A percentile compares a stretch with the other conserved stretches of the same genome.
Evolutionary conservation across 192 early-diverging fungal species (phyloP).

Genomic region (Backusella circina): DNA sequence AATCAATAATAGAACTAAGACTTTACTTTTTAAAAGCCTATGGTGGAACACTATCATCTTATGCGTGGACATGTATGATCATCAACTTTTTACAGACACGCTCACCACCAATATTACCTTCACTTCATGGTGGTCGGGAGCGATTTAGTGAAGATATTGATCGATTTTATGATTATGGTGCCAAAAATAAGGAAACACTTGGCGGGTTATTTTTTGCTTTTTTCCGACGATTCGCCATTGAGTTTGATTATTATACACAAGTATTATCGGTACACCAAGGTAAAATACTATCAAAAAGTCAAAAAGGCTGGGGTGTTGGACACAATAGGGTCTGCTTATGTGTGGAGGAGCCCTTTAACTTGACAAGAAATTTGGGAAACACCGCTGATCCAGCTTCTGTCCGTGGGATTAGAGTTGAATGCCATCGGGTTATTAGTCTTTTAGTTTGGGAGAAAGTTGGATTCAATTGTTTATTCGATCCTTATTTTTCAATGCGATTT

Average conservation of each 20-base stretch:
- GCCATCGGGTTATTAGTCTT: conserved; percentile 59
- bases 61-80: conserved; percentile 91
- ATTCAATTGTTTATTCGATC: not conserved
- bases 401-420: conserved; percentile 75
- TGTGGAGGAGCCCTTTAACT: conserved; percentile 91
- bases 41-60: conserved; percentile 91
- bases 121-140: conserved; percentile 72
- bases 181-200: conserved; percentile 68
- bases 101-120: conserved; percentile 85
- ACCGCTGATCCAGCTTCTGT: conserved; percentile 77
- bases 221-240: conserved; percentile 75
- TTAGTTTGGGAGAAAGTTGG: not conserved
- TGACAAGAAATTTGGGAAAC: conserved; percentile 85
- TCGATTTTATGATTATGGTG: conserved; percentile 60
- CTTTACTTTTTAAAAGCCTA: conserved; percentile 50
- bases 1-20: not conserved
- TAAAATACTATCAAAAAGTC: conserved; percentile 67
- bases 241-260: conserved; percentile 77
- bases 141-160: conserved; percentile 73
- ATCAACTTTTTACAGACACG: conserved; percentile 92
- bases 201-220: conserved; percentile 81
- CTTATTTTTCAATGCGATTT: not conserved
- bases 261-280: conserved; percentile 84
- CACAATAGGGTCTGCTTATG: conserved; percentile 69
- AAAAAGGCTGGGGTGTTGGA: conserved; percentile 86